Base-by-base conservation (phyloP, 2,329 filamentous ascomycete genomes). In the Neodidymelliopsis sp. region DNA sequence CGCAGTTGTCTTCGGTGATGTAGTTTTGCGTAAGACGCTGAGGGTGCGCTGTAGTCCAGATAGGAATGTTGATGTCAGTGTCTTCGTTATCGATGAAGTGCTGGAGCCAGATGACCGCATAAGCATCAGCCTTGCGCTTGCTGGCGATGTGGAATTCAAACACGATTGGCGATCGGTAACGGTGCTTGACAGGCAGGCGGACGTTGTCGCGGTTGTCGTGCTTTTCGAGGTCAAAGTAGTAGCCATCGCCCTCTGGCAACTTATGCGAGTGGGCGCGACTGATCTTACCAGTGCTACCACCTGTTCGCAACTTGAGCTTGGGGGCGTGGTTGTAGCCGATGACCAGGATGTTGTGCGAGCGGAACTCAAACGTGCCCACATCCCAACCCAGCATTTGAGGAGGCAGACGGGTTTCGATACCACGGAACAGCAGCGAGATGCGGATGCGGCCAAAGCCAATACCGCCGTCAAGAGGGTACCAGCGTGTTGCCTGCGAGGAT, bases 391-490 rank as follows among this genome's bases (percentile, higher is more conserved):
- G 82, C 73, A 96, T 88, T 29, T 86, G 77, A 0, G 89, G 89
- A n/a, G 92, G 92, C 1, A 97, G 79, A 34, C 85, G 85, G 42
- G 93, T 88, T 71, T 96, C 92, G 31, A 97, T 84, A 20, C 90
- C 92, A 20, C 93, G 87, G 83, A 97, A 96, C 3, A 97, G 81
- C 3, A 97, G 74, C 0, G 91, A 96, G 59, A 99, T 88, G 29
- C 92, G 87, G 51, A 96, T 82, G 6, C 93, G 88, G 28, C 94
- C 94, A 57, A 94, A 97, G 0, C 94, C 77, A 55, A 97, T 87
- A 9, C 94, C 94, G 16, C 93, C 94, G 66, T 96, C 92, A 0
- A 99, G 81, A n/a, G 94, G 93, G 70, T 97, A 97, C 91, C 92
- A 97, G 51, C 91, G 81, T 2, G 91, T 95, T 44, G 87, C 82